These are phyloP conservation scores for Yamagishiella unicocca DNA, from an alignment of 139 green algal species.

Conservation along the genomic window DNA sequence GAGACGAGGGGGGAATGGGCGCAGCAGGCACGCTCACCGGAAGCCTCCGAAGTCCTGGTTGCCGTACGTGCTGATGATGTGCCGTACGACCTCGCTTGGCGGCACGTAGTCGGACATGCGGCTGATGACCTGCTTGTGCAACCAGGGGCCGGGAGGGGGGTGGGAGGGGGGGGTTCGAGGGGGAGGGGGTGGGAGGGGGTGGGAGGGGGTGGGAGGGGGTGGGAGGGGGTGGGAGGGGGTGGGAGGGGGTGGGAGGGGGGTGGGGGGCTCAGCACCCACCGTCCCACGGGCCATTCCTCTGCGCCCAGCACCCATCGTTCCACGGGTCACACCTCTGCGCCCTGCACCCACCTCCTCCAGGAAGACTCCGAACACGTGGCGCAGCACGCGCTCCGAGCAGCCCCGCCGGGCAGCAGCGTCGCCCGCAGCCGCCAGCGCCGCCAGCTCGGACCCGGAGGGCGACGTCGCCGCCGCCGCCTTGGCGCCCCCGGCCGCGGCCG, in stretches of 20 bases:
- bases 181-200: too few species aligned
- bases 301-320: neutral
- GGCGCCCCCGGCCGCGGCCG: neutral
- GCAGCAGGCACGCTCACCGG: neutral
- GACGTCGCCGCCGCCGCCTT: neutral
- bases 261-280: neutral
- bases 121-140: slow-evolving; percentile 46
- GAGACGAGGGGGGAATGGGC: too few species aligned
- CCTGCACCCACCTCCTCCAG: slow-evolving; percentile 27
- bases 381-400: slow-evolving; percentile 8
- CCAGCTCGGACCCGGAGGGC: neutral
- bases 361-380: slow-evolving; percentile 34
- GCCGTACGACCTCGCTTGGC: slow-evolving; percentile 36
- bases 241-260: too few species aligned
- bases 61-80: slow-evolving; percentile 42
- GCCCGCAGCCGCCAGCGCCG: neutral
- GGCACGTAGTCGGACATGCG: slow-evolving; percentile 41
- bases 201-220: too few species aligned
- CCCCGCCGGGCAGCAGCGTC: neutral
- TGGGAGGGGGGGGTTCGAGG: too few species aligned
- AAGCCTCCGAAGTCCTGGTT: slow-evolving; percentile 36
- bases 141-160: too few species aligned
- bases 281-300: neutral
- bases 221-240: too few species aligned
- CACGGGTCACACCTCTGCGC: neutral